These are phyloP conservation scores for Starmerella potacharoeniae DNA, from an alignment of 805 yeast genomes.

Conservation along the genomic window DNA sequence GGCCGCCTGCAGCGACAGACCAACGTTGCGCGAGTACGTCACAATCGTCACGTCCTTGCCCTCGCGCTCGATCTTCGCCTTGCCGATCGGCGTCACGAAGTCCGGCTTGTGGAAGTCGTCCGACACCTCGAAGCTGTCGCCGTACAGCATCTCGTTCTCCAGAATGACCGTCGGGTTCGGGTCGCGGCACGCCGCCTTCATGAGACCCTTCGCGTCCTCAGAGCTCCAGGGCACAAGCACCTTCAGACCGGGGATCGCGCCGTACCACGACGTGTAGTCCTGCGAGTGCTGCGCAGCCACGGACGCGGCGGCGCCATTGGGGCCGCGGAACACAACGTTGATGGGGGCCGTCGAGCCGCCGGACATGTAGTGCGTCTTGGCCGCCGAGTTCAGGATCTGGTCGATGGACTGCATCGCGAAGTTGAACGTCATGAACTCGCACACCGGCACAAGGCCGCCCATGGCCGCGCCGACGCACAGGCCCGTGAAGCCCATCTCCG, in stretches of 20 bases:
- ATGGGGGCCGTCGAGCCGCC: slow-evolving; percentile 93
- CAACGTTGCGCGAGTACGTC: slow-evolving; percentile 85
- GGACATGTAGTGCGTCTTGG: slow-evolving; percentile 97
- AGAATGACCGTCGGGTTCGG: slow-evolving; percentile 95
- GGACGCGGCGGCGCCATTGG: slow-evolving; percentile 99
- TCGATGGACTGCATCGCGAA: slow-evolving; percentile 99
- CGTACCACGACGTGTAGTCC: slow-evolving; percentile 96
- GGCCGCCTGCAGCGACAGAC: slow-evolving; percentile 81
- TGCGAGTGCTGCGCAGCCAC: slow-evolving; percentile 99
- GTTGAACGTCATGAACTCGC: slow-evolving; percentile 98
- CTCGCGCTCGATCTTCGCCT: slow-evolving; percentile 88
- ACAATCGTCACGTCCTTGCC: slow-evolving; percentile 87
- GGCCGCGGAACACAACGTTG: slow-evolving; percentile 96
- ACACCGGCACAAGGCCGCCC: slow-evolving; percentile 90
- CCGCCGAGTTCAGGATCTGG: slow-evolving; percentile 96
- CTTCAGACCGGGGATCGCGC: slow-evolving; percentile 94
- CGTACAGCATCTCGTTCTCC: slow-evolving; percentile 92
- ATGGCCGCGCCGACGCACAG: slow-evolving; percentile 92
- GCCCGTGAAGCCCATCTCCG: slow-evolving; percentile 98
- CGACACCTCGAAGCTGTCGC: slow-evolving; percentile 77
- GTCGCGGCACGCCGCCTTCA: slow-evolving; percentile 95
- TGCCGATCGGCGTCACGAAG: slow-evolving; percentile 83
- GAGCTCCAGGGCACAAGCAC: slow-evolving; percentile 92
- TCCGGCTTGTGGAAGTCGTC: slow-evolving; percentile 85
- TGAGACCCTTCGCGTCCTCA: slow-evolving; percentile 89